A percentile compares a stretch with the other conserved stretches of the same genome.
Evolutionary conservation across 345 rosid species (phyloP).

Genomic region (Linum lewisii): DNA sequence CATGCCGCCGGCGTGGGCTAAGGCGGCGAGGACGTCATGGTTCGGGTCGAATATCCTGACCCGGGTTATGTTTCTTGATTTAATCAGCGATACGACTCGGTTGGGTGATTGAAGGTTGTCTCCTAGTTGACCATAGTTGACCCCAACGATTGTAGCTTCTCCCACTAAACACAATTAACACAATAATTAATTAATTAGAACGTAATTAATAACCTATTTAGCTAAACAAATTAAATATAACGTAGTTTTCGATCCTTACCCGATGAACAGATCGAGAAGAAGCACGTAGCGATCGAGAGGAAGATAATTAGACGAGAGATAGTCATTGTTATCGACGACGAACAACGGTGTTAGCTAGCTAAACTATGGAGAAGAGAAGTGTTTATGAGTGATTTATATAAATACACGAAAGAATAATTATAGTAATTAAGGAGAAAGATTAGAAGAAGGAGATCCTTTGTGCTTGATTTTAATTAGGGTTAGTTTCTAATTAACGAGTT

Average conservation of each 20-base stretch:
- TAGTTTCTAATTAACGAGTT: too few relatives aligned
- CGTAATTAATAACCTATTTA: too few relatives aligned
- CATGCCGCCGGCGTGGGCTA: slow-evolving; percentile 4
- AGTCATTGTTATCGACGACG: neutral
- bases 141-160: neutral
- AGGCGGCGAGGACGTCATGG: neutral
- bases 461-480: neutral
- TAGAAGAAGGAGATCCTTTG: neutral
- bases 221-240: too few relatives aligned
- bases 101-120: slow-evolving; percentile 8
- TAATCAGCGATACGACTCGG: neutral
- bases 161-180: neutral
- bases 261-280: neutral
- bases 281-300: neutral
- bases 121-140: slow-evolving; percentile 6
- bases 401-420: neutral
- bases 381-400: neutral
- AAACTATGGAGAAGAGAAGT: neutral
- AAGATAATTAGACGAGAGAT: neutral
- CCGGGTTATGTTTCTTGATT: neutral
- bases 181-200: too few relatives aligned
- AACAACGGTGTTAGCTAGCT: neutral
- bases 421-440: neutral
- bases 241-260: neutral
- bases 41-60: slow-evolving; percentile 9